phyloP scores from a whole-genome alignment of 2,329 filamentous ascomycete species.

The Monosporascus sp. region DNA sequence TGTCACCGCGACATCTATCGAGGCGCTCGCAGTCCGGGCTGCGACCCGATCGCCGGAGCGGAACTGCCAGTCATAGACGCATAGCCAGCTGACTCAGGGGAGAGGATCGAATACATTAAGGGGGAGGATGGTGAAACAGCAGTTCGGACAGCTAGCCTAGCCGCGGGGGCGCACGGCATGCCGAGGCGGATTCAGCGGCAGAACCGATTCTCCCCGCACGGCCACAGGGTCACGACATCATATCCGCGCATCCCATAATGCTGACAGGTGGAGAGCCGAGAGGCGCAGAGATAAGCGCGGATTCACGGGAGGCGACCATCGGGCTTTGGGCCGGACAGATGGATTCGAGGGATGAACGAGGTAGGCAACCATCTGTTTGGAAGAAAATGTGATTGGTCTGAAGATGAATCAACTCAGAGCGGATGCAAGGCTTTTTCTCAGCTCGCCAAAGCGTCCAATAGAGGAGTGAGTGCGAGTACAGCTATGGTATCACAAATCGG shows the following conservation, averaged over 20 bases:
- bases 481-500: neutral
- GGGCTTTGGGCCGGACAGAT: neutral
- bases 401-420: neutral
- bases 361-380: neutral
- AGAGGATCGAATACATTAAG: neutral
- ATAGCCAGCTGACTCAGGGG: neutral
- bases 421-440: too few relatives aligned
- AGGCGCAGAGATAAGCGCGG: neutral
- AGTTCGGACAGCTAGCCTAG: neutral
- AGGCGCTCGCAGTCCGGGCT: neutral
- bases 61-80: too few relatives aligned
- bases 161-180: neutral
- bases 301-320: neutral
- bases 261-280: neutral
- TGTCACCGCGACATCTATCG: neutral
- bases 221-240: neutral
- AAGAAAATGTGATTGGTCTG: neutral
- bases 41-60: too few relatives aligned
- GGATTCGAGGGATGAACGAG: neutral
- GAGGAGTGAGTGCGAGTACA: neutral
- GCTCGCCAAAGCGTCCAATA: neutral
- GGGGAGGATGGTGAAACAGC: neutral
- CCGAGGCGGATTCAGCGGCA: neutral
- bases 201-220: neutral
- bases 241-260: neutral